Evolutionary conservation across 495 filamentous ascomycete genomes (phyloP).

Genomic region (Penicillium subrubescens): DNA sequence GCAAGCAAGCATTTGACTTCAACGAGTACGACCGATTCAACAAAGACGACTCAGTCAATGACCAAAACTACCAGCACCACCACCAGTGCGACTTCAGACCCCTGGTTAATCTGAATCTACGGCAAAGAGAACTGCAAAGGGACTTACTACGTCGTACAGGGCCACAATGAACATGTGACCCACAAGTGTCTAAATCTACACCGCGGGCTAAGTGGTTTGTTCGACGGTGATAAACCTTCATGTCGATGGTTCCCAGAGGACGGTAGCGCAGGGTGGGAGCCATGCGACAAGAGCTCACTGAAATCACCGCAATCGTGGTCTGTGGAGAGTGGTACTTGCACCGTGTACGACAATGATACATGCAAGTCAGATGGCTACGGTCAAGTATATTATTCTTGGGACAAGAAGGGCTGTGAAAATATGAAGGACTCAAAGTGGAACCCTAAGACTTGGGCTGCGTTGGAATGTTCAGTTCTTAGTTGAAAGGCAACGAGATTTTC

Average conservation of each 20-base stretch:
- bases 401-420: not conserved
- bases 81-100: not conserved
- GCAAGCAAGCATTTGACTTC: not conserved
- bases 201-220: not conserved
- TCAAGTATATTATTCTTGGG: not conserved
- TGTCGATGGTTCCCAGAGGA: slow-evolving; percentile 16
- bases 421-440: not conserved
- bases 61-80: not conserved
- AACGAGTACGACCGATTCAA: not conserved
- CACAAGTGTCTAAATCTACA: not conserved
- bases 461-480: not conserved
- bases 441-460: not conserved
- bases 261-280: not conserved
- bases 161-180: slow-evolving; percentile 5
- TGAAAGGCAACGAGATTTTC: not conserved
- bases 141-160: slow-evolving; percentile 12
- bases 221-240: not conserved
- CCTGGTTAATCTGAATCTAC: not conserved
- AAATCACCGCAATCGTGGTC: slow-evolving; percentile 4
- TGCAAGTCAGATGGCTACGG: slow-evolving; percentile 6
- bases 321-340: not conserved
- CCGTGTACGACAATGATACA: not conserved
- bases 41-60: not conserved
- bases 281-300: not conserved
- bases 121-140: not conserved